These are phyloP conservation scores for Cucurbita moschata DNA, from an alignment of 306 rosid species.

Conservation along the genomic window DNA sequence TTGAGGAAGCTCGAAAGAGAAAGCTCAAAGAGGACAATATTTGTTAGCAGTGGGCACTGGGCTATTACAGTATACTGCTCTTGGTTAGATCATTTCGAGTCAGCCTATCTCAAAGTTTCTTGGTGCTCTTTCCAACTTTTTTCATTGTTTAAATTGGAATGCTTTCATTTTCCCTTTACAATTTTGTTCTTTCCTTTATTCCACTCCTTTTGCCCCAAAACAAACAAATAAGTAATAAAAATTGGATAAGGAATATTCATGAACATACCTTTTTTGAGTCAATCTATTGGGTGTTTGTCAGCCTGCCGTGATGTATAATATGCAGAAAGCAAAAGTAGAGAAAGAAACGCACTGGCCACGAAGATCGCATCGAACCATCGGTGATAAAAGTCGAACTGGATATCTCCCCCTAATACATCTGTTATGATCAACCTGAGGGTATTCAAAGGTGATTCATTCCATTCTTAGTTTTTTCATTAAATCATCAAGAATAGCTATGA, in stretches of 20 bases:
- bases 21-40: no score
- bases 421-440: slow-evolving; percentile 80
- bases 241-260: background rate
- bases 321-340: slow-evolving; percentile 84
- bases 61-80: no score
- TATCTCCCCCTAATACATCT: slow-evolving; percentile 97
- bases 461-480: background rate
- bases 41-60: no score
- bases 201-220: background rate
- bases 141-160: background rate
- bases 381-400: slow-evolving; percentile 95
- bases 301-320: slow-evolving; percentile 91
- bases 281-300: slow-evolving; percentile 97
- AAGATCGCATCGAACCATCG: slow-evolving; percentile 98
- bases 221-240: no score
- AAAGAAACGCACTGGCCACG: slow-evolving; percentile 97
- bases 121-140: background rate
- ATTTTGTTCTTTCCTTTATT: no score
- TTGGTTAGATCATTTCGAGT: background rate
- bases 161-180: background rate
- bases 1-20: no score
- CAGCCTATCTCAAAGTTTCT: background rate
- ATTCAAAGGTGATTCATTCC: background rate
- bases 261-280: background rate
- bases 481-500: background rate